A percentile compares a stretch with the other conserved stretches of the same genome.
Conservation (phyloP, 73 alveolate species). For the Blepharisma stoltei region DNA sequence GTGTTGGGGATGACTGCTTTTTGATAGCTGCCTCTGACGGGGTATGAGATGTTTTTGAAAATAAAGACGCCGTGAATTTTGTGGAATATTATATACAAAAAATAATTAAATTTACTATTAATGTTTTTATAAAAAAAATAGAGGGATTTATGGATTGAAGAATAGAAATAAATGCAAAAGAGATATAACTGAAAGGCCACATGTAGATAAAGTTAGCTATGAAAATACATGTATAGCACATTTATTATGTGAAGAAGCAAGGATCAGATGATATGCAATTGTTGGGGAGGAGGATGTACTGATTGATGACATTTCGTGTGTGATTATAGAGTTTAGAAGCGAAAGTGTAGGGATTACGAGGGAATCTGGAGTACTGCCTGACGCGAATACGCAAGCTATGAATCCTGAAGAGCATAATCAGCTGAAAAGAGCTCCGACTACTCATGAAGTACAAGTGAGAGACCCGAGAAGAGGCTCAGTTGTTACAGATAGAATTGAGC, state of each 20-base stretch:
- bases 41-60: slow-evolving; percentile 29
- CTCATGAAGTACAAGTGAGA: background rate
- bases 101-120: too few relatives aligned
- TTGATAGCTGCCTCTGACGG: slow-evolving; percentile 29
- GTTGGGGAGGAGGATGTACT: slow-evolving; percentile 30
- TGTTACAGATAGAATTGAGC: slow-evolving; percentile 15
- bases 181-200: background rate
- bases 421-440: slow-evolving; percentile 26
- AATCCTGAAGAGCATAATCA: background rate
- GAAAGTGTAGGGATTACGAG: too few relatives aligned
- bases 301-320: slow-evolving; percentile 36
- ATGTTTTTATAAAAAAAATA: too few relatives aligned
- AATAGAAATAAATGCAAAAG: slow-evolving; percentile 9
- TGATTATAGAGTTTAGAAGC: slow-evolving; percentile 11
- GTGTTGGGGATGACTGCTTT: background rate
- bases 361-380: too few relatives aligned
- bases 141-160: too few relatives aligned
- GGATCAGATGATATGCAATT: slow-evolving; percentile 17
- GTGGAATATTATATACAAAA: slow-evolving; percentile 21
- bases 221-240: slow-evolving; percentile 22
- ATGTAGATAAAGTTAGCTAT: background rate
- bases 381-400: too few relatives aligned
- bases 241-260: slow-evolving; percentile 21
- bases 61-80: slow-evolving; percentile 29
- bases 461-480: slow-evolving; percentile 27